Base-by-base conservation (phyloP, 1,284 basidiomycete species). In the Cryptococcus sp. region DNA sequence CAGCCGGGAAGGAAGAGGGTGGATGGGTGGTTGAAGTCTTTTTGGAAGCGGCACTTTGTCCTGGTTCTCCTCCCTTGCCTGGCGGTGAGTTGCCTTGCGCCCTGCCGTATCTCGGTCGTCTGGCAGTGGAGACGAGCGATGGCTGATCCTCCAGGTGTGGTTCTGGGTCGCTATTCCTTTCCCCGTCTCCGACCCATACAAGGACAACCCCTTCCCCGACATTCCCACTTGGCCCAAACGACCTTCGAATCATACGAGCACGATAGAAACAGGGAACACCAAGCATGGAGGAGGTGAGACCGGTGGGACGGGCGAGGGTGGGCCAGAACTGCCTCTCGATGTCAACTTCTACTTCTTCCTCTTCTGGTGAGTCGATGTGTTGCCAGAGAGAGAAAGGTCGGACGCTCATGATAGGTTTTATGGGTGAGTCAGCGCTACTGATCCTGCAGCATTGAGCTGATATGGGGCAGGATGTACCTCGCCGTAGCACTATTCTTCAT, bases 81-180 rank as follows among this genome's bases (percentile, higher is more conserved):
- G 14, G 63, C 75, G 1, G 78, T 77, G 37, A 53, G 74, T 59
- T 28, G 7, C 7, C 21, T 1, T 5, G 18, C 37, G 23, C 10
- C 14, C 18, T 34, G 7, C 22, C 14, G 4, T 24, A 18, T 16
- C 16, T n/a, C n/a, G n/a, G n/a, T n/a, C n/a, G n/a, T n/a, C n/a
- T n/a, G n/a, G n/a, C n/a, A n/a, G n/a, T n/a, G n/a, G n/a, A n/a
- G n/a, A n/a, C n/a, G n/a, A 5, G n/a, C 14, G 25, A 36, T 6
- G 23, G 25, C 24, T 26, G 14, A 40, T 5, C 14, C 7, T 19
- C 12, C 11, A 73, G 69, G 66, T 77, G 1, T 79, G 78, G 78
- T 43, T 76, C 1, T 80, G 78, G 78, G 77, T 77, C 41, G 74
- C 76, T 0, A 60, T 79, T 11, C 78, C 78, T 3, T 79, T 80